Evolutionary conservation across 78 protist species (phyloP), one percentile per base, ranked within the genome.

Genomic region (Bigelowiella natans): DNA sequence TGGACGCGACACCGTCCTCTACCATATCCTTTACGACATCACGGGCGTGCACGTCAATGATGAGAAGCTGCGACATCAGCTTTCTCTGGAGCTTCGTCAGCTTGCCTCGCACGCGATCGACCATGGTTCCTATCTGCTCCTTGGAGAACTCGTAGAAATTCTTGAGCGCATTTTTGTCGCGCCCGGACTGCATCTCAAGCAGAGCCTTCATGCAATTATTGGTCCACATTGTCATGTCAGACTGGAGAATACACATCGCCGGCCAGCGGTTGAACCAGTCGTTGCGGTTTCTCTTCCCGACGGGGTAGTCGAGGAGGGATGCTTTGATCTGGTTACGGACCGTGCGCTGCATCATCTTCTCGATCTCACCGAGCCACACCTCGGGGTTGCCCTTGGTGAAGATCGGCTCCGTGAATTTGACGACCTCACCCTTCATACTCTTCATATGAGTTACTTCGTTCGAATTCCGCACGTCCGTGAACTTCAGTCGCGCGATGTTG

Each of bases 401-500:
- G 34, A 51, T 18, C 73, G 73, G 18, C 18, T 18, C 34, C 34
- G 18, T 18, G 7, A 51, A 51, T 51, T 51, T 51, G 34, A 51
- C 73, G 7, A 51, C 7, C 18, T 51, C 73, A 26, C 73, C 73
- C 18, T 51, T 51, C 18, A 26, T 7, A 18, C 73, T 51, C 73
- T 18, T 51, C 73, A 51, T 51, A 18, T 51, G 73, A 51, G 73
- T 51, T 26, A 51, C 73, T n/a, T 88, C 86, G 1, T 0, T 39
- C 31, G 90, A 26, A 26, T 91, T 28, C 7, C 26, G 87, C 11
- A 7, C 85, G 2, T 37, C 73, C 85, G 90, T 40, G 31, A 91
- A 89, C 31, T 11, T 1, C 30, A 93, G 90, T 29, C 30, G 7
- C 39, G 31, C 73, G 34, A 95, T 93, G 2, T 39, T 86, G 64